A percentile compares a stretch with the other conserved stretches of the same genome.
Evolutionary conservation across 208 protist species (phyloP).

Genomic region (Hexamita inflata): DNA sequence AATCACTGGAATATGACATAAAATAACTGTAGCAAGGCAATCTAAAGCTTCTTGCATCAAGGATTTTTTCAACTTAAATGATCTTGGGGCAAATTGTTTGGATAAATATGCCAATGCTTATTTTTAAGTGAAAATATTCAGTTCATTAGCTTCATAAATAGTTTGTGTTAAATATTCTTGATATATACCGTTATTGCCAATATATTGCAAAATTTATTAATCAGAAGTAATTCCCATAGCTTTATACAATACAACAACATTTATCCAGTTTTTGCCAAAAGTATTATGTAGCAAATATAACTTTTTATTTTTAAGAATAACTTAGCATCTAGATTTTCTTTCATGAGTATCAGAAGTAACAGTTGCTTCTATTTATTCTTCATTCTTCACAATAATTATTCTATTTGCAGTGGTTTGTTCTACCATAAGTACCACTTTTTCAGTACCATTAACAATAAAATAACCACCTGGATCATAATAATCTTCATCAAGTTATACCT

Average conservation of each 20-base stretch:
- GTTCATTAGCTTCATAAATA: conserved; percentile 59
- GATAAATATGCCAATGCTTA: conserved; percentile 74
- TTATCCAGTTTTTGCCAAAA: conserved; percentile 51
- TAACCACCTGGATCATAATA: conserved; percentile 93
- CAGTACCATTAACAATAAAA: conserved; percentile 95
- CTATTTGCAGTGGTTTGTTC: conserved; percentile 88
- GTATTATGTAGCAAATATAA: conserved; percentile 90
- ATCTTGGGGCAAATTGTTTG: conserved; percentile 2
- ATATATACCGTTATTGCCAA: conserved; percentile 70
- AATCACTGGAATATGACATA: conserved; percentile 75
- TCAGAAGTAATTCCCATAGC: conserved; percentile 90
- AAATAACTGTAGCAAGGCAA: conserved; percentile 52
- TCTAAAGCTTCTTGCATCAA: conserved; percentile 57
- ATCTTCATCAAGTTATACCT: conserved; percentile 86
- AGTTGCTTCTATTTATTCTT: conserved; percentile 36
- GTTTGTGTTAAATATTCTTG: conserved; percentile 52
- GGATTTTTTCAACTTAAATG: background rate
- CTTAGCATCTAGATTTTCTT: conserved; percentile 71
- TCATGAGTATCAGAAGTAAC: conserved; percentile 48
- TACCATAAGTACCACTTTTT: conserved; percentile 85
- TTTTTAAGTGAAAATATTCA: conserved; percentile 58
- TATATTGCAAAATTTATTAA: conserved; percentile 86
- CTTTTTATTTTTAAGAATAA: conserved; percentile 70
- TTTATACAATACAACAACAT: conserved; percentile 36
- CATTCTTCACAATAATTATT: conserved; percentile 73